A percentile compares a stretch with the other conserved stretches of the same genome.
These are phyloP conservation scores for Flagelloscypha sp. DNA, from an alignment of 768 basidiomycete species.

Conservation along the genomic window DNA sequence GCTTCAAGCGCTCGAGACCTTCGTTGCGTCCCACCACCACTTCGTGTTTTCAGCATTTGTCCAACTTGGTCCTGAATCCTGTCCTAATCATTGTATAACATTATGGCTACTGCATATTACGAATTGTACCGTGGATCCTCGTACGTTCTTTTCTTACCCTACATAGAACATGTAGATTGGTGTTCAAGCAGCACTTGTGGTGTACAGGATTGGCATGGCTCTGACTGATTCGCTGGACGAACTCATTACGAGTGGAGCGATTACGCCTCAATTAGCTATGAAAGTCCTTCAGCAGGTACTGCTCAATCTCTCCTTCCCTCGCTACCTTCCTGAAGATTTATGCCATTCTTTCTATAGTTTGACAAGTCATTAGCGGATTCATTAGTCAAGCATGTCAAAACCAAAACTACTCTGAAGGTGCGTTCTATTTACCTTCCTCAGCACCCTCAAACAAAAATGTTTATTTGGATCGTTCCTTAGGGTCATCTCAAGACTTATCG, in stretches of 20 bases:
- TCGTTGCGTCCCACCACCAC: no score
- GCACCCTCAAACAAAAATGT: not conserved
- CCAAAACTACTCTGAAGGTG: slow-evolving; percentile 89
- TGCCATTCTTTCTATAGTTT: slow-evolving; percentile 57
- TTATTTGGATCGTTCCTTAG: slow-evolving; percentile 27
- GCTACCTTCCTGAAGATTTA: no score
- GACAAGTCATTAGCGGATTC: slow-evolving; percentile 93
- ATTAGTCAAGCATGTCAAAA: slow-evolving; percentile 90
- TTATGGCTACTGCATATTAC: slow-evolving; percentile 80
- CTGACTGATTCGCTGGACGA: slow-evolving; percentile 98
- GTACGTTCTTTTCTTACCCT: slow-evolving; percentile 38
- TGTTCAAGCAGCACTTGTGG: slow-evolving; percentile 1
- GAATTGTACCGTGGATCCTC: slow-evolving; percentile 90
- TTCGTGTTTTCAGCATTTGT: no score
- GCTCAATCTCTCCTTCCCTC: slow-evolving; percentile 4
- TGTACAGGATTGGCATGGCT: slow-evolving; percentile 87
- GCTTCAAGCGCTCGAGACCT: no score
- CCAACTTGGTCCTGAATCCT: no score
- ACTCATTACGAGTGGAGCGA: slow-evolving; percentile 92
- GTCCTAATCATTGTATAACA: slow-evolving; percentile 6
- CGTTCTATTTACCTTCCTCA: slow-evolving; percentile 10
- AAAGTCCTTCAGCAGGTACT: slow-evolving; percentile 92
- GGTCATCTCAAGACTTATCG: slow-evolving; percentile 90
- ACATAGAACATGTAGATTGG: slow-evolving; percentile 3
- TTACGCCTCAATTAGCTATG: slow-evolving; percentile 98